Base-by-base conservation (phyloP, 139 green algal genomes). In the Chlamydomonas eustigma region DNA sequence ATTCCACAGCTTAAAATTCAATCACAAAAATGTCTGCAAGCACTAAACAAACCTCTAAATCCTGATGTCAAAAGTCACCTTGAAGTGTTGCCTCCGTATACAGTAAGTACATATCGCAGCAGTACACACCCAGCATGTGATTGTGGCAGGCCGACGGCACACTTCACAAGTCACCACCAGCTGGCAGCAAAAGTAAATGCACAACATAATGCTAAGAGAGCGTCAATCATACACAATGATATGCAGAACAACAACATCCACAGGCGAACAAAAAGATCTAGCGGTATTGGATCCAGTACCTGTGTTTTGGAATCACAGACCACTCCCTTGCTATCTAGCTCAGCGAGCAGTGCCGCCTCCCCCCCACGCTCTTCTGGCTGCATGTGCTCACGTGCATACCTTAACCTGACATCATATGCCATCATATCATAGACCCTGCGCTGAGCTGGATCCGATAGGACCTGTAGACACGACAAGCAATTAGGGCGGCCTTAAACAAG, bases 141-240 rank as follows among this genome's bases (percentile, higher is more conserved):
- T 72, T 24, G 86, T 97, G 39, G 92, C 87, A 2, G 92, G 92
- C 4, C 92, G 76, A 4, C 88, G 52, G 75, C 92, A 97, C 50
- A 96, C 82, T 77, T 96, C 92, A 73, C 92, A 97, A 0, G 88
- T 91, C 2, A 95, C 87, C 36, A 96, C 93, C 82, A 97, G 84
- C 87, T 97, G 52, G n/a, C 32, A 22, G 52, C n/a, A n/a, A n/a
- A n/a, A n/a, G n/a, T n/a, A n/a, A n/a, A n/a, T n/a, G n/a, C n/a
- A n/a, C n/a, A n/a, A n/a, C n/a, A n/a, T n/a, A n/a, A n/a, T n/a
- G n/a, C n/a, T n/a, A n/a, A n/a, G n/a, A n/a, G n/a, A n/a, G n/a
- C n/a, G n/a, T n/a, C n/a, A n/a, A n/a, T n/a, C n/a, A n/a, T n/a
- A n/a, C n/a, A n/a, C n/a, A n/a, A n/a, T n/a, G n/a, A n/a, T n/a